Evolutionary conservation across 2,329 filamentous ascomycete species (phyloP).

Genomic region (Epichloe festucae): DNA sequence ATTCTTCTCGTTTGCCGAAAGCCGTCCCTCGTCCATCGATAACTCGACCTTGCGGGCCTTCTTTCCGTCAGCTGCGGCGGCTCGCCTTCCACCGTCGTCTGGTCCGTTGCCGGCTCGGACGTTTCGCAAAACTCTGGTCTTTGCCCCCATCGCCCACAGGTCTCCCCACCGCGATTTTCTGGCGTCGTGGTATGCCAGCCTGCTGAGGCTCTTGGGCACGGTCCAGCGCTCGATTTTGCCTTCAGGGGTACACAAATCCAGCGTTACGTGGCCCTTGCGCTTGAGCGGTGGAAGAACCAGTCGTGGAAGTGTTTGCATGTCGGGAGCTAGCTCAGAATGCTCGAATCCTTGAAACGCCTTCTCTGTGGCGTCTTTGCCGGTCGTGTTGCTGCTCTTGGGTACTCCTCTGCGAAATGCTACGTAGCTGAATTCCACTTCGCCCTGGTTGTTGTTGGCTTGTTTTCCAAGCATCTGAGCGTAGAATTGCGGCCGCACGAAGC

Average conservation of each 20-base stretch:
- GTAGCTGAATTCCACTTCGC: constrained; percentile 86
- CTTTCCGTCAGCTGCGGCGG: constrained; percentile 21
- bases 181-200: constrained; percentile 79
- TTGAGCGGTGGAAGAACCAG: constrained; percentile 73
- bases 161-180: constrained; percentile 87
- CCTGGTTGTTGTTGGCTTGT: constrained; percentile 68
- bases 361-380: constrained; percentile 45
- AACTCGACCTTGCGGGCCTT: constrained; percentile 26
- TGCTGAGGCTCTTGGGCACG: constrained; percentile 68
- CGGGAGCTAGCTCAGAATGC: constrained; percentile 26
- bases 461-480: constrained; percentile 63
- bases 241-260: constrained; percentile 81
- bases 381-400: constrained; percentile 15
- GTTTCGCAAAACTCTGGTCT: constrained; percentile 56
- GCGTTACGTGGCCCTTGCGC: constrained; percentile 70
- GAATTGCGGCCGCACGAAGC: constrained; percentile 73
- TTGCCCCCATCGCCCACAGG: constrained; percentile 88
- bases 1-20: constrained; percentile 26
- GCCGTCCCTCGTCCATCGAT: constrained; percentile 20
- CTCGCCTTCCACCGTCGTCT: constrained; percentile 34
- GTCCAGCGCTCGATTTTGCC: constrained; percentile 89
- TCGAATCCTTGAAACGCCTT: constrained; percentile 65
- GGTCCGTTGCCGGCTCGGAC: constrained; percentile 44
- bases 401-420: constrained; percentile 70
- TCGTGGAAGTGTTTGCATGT: constrained; percentile 63